A percentile compares a stretch with the other conserved stretches of the same genome.
phyloP scores from a whole-genome alignment of 805 yeast species.

The Citeromyces matritensis region DNA sequence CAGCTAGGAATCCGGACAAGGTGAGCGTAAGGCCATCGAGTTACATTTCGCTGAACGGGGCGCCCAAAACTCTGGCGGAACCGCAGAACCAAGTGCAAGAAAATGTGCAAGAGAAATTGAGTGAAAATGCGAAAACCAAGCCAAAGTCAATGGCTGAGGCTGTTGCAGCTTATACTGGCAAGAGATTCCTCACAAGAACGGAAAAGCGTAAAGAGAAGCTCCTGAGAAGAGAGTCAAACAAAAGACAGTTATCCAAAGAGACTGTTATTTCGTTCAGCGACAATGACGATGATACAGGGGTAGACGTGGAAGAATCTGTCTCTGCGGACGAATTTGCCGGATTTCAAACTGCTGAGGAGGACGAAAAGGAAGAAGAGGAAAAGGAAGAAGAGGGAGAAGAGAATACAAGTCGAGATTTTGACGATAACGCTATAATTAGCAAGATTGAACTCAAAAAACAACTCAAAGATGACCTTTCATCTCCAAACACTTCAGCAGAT shows the following conservation, averaged over 20 bases:
- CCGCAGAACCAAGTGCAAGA: neutral
- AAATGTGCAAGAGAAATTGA: conserved; percentile 1
- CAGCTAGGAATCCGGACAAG: conserved; percentile 41
- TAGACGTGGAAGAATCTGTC: conserved; percentile 15
- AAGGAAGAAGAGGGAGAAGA: conserved; percentile 6
- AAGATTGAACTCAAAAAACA: conserved; percentile 9
- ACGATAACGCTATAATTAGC: conserved; percentile 7
- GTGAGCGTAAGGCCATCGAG: conserved; percentile 27
- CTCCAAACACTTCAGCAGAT: conserved; percentile 1
- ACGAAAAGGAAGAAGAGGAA: conserved; percentile 7
- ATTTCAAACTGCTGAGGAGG: conserved; percentile 7
- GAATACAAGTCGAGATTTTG: conserved; percentile 3
- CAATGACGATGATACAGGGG: conserved; percentile 15
- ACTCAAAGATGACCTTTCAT: conserved; percentile 7
- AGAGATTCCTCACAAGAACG: conserved; percentile 32
- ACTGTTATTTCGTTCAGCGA: conserved; percentile 2
- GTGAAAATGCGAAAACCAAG: conserved; percentile 3
- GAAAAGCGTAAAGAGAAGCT: conserved; percentile 17
- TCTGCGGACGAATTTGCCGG: conserved; percentile 9
- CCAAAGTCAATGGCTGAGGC: conserved; percentile 44
- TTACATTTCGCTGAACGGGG: conserved; percentile 18
- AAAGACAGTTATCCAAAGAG: conserved; percentile 1
- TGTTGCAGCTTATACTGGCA: conserved; percentile 40
- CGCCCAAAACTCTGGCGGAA: neutral
- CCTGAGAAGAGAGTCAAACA: too few species aligned